These are phyloP conservation scores for Dactylellina cionopaga DNA, from an alignment of 2,329 filamentous ascomycete genomes.

Conservation along the genomic window DNA sequence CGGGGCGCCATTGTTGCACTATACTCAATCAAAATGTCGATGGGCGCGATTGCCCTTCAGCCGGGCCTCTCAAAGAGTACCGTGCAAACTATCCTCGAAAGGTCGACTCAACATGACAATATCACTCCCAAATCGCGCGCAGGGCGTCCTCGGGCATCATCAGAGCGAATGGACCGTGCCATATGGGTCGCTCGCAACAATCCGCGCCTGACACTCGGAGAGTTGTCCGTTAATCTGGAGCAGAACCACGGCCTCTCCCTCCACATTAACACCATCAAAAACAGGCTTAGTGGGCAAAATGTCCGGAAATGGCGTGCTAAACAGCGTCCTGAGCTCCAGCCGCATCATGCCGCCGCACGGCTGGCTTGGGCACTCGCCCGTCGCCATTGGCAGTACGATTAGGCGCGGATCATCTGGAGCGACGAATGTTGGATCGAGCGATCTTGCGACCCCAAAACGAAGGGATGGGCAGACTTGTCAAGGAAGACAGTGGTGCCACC, in stretches of 20 bases:
- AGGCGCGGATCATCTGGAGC: background rate
- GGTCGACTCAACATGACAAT: background rate
- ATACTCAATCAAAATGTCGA: background rate
- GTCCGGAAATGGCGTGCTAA: background rate
- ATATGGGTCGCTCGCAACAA: background rate
- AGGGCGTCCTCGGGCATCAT: too few relatives aligned
- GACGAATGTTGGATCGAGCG: background rate
- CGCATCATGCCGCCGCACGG: background rate
- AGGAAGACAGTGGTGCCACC: conserved; percentile 77
- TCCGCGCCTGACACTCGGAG: background rate
- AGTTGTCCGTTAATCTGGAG: too few relatives aligned
- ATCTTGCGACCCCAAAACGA: conserved; percentile 5
- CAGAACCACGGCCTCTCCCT: too few relatives aligned
- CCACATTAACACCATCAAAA: too few relatives aligned
- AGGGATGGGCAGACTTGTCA: conserved; percentile 59
- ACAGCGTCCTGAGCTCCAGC: too few relatives aligned
- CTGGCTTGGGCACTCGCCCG: background rate
- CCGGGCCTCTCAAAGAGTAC: background rate
- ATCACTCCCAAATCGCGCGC: background rate
- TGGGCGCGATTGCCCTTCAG: background rate
- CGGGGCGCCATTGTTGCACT: background rate
- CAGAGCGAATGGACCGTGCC: too few relatives aligned
- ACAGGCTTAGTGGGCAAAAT: background rate
- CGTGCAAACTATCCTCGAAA: background rate
- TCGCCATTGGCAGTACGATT: background rate